These are phyloP conservation scores for Phanerochaete carnosa DNA, from an alignment of 768 basidiomycete genomes.

Conservation along the genomic window DNA sequence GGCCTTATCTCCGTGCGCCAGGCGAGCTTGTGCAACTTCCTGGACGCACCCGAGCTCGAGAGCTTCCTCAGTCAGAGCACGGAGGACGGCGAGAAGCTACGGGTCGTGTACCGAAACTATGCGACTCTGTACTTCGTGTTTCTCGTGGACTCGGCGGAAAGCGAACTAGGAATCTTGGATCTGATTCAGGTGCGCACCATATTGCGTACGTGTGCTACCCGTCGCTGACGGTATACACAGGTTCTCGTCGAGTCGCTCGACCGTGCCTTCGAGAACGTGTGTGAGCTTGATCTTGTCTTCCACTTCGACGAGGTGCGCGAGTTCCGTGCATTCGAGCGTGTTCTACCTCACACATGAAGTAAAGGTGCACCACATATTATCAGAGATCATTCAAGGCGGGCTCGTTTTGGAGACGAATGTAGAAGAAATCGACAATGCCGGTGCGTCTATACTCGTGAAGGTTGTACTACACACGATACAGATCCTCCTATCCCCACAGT, in stretches of 20 bases:
- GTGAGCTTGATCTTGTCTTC: conserved; percentile 96
- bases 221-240: conserved; percentile 36
- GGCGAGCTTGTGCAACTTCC: conserved; percentile 87
- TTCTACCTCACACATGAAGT: not conserved
- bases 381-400: conserved; percentile 97
- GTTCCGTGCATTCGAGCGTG: not conserved
- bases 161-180: conserved; percentile 93
- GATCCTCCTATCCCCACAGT: conserved; percentile 38
- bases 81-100: conserved; percentile 58
- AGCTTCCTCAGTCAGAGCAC: conserved; percentile 57
- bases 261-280: conserved; percentile 95
- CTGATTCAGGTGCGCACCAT: conserved; percentile 78
- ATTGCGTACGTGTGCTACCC: not conserved
- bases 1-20: conserved; percentile 81
- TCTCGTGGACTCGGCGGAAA: conserved; percentile 94
- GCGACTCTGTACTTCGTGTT: conserved; percentile 97
- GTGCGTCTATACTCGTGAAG: conserved; percentile 33
- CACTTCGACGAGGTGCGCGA: conserved; percentile 90
- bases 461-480: conserved; percentile 8
- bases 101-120: conserved; percentile 93
- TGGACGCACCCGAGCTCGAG: conserved; percentile 88
- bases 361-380: conserved; percentile 90
- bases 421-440: conserved; percentile 72
- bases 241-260: conserved; percentile 98
- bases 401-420: conserved; percentile 94